Percentiles rank a stretch among this genome's conserved stretches.
phyloP scores from a whole-genome alignment of 805 yeast species.

The Nakazawaea ernobii region DNA sequence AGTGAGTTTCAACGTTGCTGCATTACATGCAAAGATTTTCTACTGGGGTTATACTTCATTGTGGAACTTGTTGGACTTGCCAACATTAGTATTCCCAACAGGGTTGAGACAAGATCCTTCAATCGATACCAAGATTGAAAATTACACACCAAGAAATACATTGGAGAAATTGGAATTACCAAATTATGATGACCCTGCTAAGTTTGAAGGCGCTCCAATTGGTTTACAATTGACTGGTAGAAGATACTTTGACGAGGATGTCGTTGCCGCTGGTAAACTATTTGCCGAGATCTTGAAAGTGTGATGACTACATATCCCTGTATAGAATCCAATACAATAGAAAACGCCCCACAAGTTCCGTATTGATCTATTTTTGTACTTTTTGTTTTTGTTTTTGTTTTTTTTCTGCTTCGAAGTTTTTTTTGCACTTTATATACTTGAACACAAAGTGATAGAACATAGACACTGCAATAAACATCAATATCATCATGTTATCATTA shows the following conservation, averaged over 20 bases:
- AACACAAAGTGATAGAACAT: background rate
- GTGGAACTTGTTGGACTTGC: slow-evolving; percentile 68
- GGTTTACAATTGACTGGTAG: slow-evolving; percentile 48
- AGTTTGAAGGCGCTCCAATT: slow-evolving; percentile 48
- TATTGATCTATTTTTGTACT: no score
- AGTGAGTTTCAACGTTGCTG: slow-evolving; percentile 66
- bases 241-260: slow-evolving; percentile 53
- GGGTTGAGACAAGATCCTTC: slow-evolving; percentile 52
- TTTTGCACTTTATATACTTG: background rate
- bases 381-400: no score
- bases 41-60: slow-evolving; percentile 81
- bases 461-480: background rate
- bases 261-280: slow-evolving; percentile 40
- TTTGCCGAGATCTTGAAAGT: slow-evolving; percentile 29
- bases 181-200: slow-evolving; percentile 37
- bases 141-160: slow-evolving; percentile 35
- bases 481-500: background rate
- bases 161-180: slow-evolving; percentile 44
- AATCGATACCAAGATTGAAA: slow-evolving; percentile 37
- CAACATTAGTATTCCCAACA: slow-evolving; percentile 60
- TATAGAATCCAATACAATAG: background rate
- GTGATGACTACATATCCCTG: background rate
- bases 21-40: slow-evolving; percentile 46
- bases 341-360: no score
- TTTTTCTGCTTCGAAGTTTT: background rate